Percentiles rank a stretch among this genome's conserved stretches.
These are phyloP conservation scores for Paramecium caudatum DNA, from an alignment of 73 alveolate genomes.

Conservation along the genomic window DNA sequence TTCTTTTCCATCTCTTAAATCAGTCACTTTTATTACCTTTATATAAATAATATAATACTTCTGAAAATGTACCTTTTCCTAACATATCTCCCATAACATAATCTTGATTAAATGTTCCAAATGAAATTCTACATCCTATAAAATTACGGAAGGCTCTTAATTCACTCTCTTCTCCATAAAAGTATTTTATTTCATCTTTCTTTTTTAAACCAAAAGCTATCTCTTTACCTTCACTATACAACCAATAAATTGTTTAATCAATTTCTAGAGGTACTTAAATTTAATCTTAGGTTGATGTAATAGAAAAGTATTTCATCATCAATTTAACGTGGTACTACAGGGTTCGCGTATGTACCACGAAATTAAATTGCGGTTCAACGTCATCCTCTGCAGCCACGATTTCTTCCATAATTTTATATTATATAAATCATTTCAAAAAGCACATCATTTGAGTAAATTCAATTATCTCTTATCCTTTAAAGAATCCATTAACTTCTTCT, in stretches of 20 bases:
- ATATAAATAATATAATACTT: background rate
- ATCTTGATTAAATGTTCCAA: slow-evolving; percentile 16
- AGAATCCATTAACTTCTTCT: slow-evolving; percentile 43
- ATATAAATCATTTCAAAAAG: slow-evolving; percentile 48
- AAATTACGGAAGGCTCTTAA: background rate
- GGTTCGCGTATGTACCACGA: background rate
- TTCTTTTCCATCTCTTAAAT: background rate
- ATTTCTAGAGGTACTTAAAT: slow-evolving; percentile 22
- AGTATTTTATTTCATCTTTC: background rate
- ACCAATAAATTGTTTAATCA: background rate
- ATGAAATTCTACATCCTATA: slow-evolving; percentile 19
- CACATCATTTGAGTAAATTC: slow-evolving; percentile 1
- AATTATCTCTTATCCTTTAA: slow-evolving; percentile 32
- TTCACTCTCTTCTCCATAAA: slow-evolving; percentile 34
- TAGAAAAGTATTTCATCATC: background rate
- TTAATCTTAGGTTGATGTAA: slow-evolving; percentile 18
- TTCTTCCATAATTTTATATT: slow-evolving; percentile 59
- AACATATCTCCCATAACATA: slow-evolving; percentile 3
- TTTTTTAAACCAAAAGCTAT: slow-evolving; percentile 30
- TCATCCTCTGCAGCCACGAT: slow-evolving; percentile 39
- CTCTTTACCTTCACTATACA: background rate
- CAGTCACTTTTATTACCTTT: slow-evolving; percentile 2
- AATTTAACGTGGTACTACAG: background rate
- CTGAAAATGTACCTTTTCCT: slow-evolving; percentile 51
- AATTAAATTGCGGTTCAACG: slow-evolving; percentile 42